Conservation (phyloP, 2,329 filamentous ascomycete species). For the Cladosporium austrohemisphaericum region DNA sequence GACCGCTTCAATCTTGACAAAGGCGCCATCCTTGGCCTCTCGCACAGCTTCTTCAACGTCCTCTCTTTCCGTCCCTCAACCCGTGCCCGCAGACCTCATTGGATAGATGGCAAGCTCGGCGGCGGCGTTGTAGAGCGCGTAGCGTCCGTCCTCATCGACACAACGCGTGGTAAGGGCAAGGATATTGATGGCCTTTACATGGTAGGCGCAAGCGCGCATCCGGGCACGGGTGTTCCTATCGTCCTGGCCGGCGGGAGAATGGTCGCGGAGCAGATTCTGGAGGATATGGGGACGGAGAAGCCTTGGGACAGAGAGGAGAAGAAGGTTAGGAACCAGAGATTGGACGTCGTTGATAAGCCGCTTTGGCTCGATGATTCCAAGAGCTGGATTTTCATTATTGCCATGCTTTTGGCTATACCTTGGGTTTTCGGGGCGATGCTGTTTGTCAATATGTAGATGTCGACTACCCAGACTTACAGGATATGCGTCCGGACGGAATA, state of each 20-base stretch:
- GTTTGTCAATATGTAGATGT: slow-evolving; percentile 8
- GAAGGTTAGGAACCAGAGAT: slow-evolving; percentile 19
- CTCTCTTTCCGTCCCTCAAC: slow-evolving; percentile 63
- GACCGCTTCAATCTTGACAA: slow-evolving; percentile 68
- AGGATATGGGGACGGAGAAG: slow-evolving; percentile 35
- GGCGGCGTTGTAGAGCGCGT: slow-evolving; percentile 24
- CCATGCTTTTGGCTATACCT: slow-evolving; percentile 20
- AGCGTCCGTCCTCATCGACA: slow-evolving; percentile 26
- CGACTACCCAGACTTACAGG: not conserved
- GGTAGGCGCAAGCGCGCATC: slow-evolving; percentile 71
- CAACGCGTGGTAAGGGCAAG: slow-evolving; percentile 18
- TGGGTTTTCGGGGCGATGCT: slow-evolving; percentile 19
- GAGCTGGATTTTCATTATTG: slow-evolving; percentile 21
- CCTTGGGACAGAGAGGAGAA: slow-evolving; percentile 38
- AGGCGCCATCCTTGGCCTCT: slow-evolving; percentile 68
- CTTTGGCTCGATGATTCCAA: slow-evolving; percentile 27
- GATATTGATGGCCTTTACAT: slow-evolving; percentile 59
- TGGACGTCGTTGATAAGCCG: slow-evolving; percentile 29
- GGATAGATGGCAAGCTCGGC: slow-evolving; percentile 35
- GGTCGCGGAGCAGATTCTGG: slow-evolving; percentile 51
- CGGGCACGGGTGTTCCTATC: slow-evolving; percentile 72
- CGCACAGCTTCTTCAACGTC: slow-evolving; percentile 71
- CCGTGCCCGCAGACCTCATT: slow-evolving; percentile 49
- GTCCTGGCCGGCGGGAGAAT: slow-evolving; percentile 66
- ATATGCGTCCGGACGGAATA: not conserved